Evolutionary conservation across 495 filamentous ascomycete species (phyloP).

Genomic region (Hypoxylon lenormandii): DNA sequence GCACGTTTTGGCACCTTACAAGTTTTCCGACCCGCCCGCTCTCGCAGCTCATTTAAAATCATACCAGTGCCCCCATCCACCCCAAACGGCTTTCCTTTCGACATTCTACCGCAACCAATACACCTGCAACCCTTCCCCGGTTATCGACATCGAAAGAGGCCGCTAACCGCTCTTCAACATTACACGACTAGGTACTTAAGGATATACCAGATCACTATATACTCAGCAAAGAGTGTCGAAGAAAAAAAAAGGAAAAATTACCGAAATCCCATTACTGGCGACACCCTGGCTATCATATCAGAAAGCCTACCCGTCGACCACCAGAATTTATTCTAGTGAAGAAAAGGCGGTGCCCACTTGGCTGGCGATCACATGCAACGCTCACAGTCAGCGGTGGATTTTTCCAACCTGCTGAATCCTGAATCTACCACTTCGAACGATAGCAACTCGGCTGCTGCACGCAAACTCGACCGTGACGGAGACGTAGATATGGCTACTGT

Average conservation of each 20-base stretch:
- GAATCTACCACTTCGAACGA: conserved; percentile 56
- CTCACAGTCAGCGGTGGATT: conserved; percentile 77
- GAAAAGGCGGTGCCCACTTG: conserved; percentile 48
- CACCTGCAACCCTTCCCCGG: conserved; percentile 40
- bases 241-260: conserved; percentile 9
- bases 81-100: conserved; percentile 45
- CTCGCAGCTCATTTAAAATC: conserved; percentile 53
- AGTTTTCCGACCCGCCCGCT: conserved; percentile 50
- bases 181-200: conserved; percentile 16
- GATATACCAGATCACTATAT: conserved; percentile 10
- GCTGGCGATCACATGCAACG: conserved; percentile 76
- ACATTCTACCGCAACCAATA: conserved; percentile 50
- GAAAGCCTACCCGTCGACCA: conserved; percentile 13
- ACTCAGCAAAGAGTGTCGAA: conserved; percentile 1
- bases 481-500: conserved; percentile 74
- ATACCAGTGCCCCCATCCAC: conserved; percentile 49
- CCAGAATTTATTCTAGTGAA: conserved; percentile 32
- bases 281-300: conserved; percentile 13
- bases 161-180: conserved; percentile 20
- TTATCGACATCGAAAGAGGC: conserved; percentile 32
- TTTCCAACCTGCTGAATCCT: conserved; percentile 81
- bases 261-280: neutral
- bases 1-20: conserved; percentile 45
- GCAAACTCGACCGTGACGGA: conserved; percentile 48
- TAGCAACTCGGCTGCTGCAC: too few relatives aligned